Evolutionary conservation across 305 asterid species (phyloP).

Genomic region (Fraxinus ornus): DNA sequence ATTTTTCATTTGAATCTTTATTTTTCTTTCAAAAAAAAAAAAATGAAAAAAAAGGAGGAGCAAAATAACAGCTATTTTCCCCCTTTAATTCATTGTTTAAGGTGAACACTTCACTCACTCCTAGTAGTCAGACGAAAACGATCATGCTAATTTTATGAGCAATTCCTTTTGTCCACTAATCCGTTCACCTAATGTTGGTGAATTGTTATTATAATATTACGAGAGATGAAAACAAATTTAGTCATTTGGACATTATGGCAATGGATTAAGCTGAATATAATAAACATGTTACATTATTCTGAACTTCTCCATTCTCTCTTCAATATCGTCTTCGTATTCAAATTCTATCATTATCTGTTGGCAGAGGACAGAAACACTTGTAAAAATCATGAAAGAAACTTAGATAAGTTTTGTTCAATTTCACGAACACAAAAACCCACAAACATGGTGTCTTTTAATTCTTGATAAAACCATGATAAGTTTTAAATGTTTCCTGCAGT

Average conservation of each 20-base stretch:
- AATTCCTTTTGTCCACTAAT: neutral
- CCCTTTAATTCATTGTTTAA: neutral
- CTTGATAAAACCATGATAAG: neutral
- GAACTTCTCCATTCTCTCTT: neutral
- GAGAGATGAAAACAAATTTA: neutral
- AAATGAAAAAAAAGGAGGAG: neutral
- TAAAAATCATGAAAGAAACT: neutral
- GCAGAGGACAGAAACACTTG: neutral
- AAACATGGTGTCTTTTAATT: neutral
- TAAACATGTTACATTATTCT: neutral
- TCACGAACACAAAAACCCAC: too few species aligned
- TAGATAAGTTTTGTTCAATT: neutral
- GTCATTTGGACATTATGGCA: neutral
- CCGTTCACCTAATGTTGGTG: neutral
- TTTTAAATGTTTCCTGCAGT: constrained; percentile 39
- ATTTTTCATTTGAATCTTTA: too few species aligned
- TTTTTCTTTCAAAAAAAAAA: too few species aligned
- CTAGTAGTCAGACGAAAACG: neutral
- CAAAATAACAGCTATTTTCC: neutral
- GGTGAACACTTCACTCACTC: neutral
- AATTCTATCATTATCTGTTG: neutral
- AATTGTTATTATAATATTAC: neutral
- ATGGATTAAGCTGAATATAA: neutral
- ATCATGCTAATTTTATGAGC: neutral
- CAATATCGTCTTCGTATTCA: neutral